Percentiles rank a stretch among this genome's conserved stretches.
Conservation (phyloP, 805 yeast genomes). For the Ogataea minuta region DNA sequence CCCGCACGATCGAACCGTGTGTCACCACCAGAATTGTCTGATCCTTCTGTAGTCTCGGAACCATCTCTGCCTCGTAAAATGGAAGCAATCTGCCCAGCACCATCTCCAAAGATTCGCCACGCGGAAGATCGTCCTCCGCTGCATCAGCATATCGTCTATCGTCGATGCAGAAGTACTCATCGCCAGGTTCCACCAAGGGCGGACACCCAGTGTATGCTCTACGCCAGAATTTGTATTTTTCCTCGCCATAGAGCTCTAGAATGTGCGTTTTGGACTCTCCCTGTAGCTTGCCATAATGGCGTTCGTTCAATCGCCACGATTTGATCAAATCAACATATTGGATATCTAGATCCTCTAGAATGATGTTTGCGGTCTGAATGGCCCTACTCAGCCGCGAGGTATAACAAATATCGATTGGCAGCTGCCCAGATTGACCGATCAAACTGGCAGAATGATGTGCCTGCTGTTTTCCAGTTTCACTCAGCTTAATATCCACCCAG, state of each 20-base stretch:
- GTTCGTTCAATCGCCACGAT: constrained; percentile 78
- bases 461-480: constrained; percentile 65
- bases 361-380: constrained; percentile 68
- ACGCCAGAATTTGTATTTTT: constrained; percentile 75
- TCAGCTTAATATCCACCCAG: constrained; percentile 75
- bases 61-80: constrained; percentile 52
- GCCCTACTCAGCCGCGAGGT: constrained; percentile 75
- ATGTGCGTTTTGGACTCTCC: constrained; percentile 73
- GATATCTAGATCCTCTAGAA: constrained; percentile 53
- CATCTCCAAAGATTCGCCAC: constrained; percentile 71
- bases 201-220: constrained; percentile 78
- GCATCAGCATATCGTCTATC: constrained; percentile 44
- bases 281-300: constrained; percentile 82
- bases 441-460: constrained; percentile 64
- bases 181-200: constrained; percentile 42
- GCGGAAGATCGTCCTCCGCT: constrained; percentile 52
- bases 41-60: constrained; percentile 44
- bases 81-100: constrained; percentile 67
- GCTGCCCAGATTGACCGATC: constrained; percentile 43
- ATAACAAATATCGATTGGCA: constrained; percentile 56
- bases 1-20: constrained; percentile 81
- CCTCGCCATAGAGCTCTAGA: constrained; percentile 63
- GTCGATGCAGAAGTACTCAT: constrained; percentile 36
- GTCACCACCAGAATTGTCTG: constrained; percentile 68
- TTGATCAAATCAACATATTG: constrained; percentile 51